Conservation (phyloP, 148 eudicot genomes). For the Rhododendron simsii region DNA sequence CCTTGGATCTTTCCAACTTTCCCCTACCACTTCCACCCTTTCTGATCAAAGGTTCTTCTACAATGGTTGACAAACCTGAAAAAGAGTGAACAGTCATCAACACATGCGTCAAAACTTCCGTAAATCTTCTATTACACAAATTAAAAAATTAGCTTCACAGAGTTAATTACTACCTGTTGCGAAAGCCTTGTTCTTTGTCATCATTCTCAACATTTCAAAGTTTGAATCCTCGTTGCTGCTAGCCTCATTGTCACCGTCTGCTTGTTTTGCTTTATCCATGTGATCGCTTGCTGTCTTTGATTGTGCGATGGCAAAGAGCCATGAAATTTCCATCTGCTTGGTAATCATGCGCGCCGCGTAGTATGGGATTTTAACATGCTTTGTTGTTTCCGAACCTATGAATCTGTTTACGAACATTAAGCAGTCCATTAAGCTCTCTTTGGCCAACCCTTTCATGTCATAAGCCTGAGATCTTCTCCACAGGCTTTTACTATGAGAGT, state of each 20-base stretch:
- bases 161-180: conserved; percentile 22
- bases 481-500: conserved; percentile 67
- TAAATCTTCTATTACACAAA: background rate
- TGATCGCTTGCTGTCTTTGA: conserved; percentile 20
- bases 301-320: conserved; percentile 47
- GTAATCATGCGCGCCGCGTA: conserved; percentile 59
- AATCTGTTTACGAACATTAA: conserved; percentile 49
- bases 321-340: conserved; percentile 69
- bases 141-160: background rate
- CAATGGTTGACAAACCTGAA: conserved; percentile 33
- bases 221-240: background rate
- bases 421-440: conserved; percentile 87
- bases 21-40: conserved; percentile 15
- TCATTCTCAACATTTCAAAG: conserved; percentile 2
- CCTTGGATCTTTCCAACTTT: conserved; percentile 13
- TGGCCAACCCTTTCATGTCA: conserved; percentile 73
- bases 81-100: conserved; percentile 1
- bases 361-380: conserved; percentile 40
- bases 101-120: background rate
- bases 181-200: conserved; percentile 15
- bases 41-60: conserved; percentile 27
- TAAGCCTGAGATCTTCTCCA: conserved; percentile 97
- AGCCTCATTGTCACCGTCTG: background rate
- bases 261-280: conserved; percentile 4
- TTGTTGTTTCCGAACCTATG: conserved; percentile 16